Evolutionary conservation across 805 yeast species (phyloP).

Genomic region (Peterozyma toletana): DNA sequence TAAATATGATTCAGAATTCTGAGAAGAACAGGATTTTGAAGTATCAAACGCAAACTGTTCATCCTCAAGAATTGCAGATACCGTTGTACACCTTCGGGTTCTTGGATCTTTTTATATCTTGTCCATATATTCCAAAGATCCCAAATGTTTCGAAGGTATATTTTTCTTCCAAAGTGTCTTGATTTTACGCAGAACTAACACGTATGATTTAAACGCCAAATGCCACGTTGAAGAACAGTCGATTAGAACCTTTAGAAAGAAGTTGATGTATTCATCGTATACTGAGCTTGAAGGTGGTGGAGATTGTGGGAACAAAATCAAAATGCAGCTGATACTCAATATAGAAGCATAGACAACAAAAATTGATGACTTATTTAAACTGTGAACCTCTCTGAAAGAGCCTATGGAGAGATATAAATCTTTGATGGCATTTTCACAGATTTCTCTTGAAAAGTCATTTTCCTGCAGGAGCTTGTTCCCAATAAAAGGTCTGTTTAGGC

Average conservation of each 20-base stretch:
- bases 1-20: too few relatives aligned
- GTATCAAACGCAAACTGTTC: too few relatives aligned
- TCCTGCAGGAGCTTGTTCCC: neutral
- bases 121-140: too few relatives aligned
- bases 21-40: too few relatives aligned
- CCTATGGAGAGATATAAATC: slow-evolving; percentile 32
- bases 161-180: neutral
- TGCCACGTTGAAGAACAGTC: slow-evolving; percentile 39
- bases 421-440: slow-evolving; percentile 32
- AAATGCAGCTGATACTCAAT: slow-evolving; percentile 33
- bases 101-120: too few relatives aligned
- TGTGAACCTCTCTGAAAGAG: slow-evolving; percentile 30
- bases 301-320: slow-evolving; percentile 8
- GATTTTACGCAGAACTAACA: slow-evolving; percentile 29
- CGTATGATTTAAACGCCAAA: slow-evolving; percentile 36
- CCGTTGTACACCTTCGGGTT: too few relatives aligned
- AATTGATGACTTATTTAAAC: slow-evolving; percentile 33
- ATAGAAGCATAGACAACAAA: slow-evolving; percentile 41
- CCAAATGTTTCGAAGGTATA: too few relatives aligned
- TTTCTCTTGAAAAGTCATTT: slow-evolving; percentile 8
- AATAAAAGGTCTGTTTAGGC: slow-evolving; percentile 54
- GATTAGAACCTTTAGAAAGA: slow-evolving; percentile 31
- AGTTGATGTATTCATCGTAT: slow-evolving; percentile 21
- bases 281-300: slow-evolving; percentile 19
- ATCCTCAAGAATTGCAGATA: too few relatives aligned